Evolutionary conservation across 768 basidiomycete species (phyloP).

Genomic region (Panaeolus cyanescens): DNA sequence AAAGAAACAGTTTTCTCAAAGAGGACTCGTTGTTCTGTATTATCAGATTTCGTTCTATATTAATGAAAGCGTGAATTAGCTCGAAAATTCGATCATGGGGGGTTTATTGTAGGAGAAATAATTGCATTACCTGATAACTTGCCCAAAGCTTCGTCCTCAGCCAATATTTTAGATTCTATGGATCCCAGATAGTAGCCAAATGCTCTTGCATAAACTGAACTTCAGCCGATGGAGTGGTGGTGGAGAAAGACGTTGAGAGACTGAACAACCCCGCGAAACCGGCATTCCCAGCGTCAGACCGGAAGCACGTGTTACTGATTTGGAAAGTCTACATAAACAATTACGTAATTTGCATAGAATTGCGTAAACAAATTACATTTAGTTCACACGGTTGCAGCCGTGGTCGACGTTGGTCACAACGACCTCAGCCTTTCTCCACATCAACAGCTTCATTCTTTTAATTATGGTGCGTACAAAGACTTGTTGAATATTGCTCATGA

Average conservation of each 20-base stretch:
- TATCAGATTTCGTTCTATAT: neutral
- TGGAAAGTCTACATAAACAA: neutral
- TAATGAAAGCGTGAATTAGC: neutral
- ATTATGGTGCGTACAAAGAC: neutral
- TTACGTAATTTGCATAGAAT: neutral
- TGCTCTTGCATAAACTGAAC: slow-evolving; percentile 7
- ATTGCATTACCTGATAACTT: neutral
- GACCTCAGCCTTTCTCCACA: neutral
- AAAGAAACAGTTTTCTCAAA: neutral
- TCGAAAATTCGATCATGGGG: neutral
- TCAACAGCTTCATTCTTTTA: neutral
- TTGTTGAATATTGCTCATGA: no score
- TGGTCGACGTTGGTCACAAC: neutral
- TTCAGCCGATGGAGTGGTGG: slow-evolving; percentile 2
- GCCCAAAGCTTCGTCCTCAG: neutral
- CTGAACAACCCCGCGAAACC: neutral
- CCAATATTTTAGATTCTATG: neutral
- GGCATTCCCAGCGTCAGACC: slow-evolving; percentile 4
- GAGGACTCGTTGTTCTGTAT: neutral
- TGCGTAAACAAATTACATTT: neutral
- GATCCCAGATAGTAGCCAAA: slow-evolving; percentile 25
- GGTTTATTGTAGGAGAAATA: no score
- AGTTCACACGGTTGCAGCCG: slow-evolving; percentile 1
- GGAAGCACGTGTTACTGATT: slow-evolving; percentile 1
- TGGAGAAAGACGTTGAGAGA: neutral